Evolutionary conservation across 73 alveolate species (phyloP).

Genomic region (Symbiodinium natans): DNA sequence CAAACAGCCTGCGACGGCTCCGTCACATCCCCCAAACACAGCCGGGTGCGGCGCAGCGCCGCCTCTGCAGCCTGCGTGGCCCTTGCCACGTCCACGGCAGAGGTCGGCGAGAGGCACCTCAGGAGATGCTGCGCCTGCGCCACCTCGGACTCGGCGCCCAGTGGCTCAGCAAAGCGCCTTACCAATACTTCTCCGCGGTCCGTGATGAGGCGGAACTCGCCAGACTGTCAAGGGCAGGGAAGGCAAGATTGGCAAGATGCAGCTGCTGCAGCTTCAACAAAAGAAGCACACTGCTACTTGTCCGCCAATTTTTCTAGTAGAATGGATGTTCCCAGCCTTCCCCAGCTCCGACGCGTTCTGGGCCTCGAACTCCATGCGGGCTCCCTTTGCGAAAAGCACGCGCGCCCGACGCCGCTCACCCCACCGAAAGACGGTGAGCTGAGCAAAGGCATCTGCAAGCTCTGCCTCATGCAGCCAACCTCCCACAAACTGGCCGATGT

Average conservation of each 20-base stretch:
- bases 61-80: neutral
- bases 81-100: neutral
- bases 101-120: neutral
- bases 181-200: neutral
- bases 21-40: too few species aligned
- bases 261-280: too few species aligned
- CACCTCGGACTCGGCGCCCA: constrained; percentile 14
- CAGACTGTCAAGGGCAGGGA: neutral
- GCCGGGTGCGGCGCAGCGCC: constrained; percentile 9
- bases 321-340: too few species aligned
- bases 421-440: neutral
- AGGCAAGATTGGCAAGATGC: too few species aligned
- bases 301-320: too few species aligned
- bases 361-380: neutral
- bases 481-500: too few species aligned
- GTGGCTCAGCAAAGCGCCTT: constrained; percentile 1
- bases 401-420: neutral
- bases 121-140: neutral
- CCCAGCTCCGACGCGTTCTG: neutral
- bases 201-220: neutral
- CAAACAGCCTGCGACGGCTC: too few species aligned
- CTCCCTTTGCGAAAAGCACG: neutral
- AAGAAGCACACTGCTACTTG: too few species aligned
- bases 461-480: neutral
- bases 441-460: neutral